phyloP scores from a whole-genome alignment of 148 eudicot species.

The Rhododendron molle region DNA sequence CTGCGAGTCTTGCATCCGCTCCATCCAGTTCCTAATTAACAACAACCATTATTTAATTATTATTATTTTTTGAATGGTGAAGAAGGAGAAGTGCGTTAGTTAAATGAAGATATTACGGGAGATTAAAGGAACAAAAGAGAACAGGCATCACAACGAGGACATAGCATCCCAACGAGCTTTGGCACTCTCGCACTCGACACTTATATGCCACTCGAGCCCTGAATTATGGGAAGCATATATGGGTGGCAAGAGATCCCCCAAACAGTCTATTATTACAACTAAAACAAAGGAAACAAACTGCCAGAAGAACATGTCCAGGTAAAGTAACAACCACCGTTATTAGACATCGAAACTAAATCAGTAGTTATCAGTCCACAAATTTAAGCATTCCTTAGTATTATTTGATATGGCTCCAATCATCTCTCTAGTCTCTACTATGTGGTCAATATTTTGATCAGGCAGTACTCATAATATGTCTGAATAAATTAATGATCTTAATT shows the following conservation, averaged over 20 bases:
- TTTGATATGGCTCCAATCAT: background rate
- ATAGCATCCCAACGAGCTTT: no score
- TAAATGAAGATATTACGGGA: background rate
- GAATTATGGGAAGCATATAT: no score
- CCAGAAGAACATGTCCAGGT: no score
- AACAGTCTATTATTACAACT: no score
- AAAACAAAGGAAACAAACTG: no score
- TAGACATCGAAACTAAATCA: background rate
- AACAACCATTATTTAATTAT: background rate
- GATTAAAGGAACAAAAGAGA: background rate
- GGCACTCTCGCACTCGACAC: no score
- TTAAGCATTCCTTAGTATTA: background rate
- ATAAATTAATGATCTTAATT: background rate
- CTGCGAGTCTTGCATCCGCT: conserved; percentile 39
- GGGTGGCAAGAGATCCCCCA: no score
- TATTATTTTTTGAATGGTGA: background rate
- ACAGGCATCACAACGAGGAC: no score
- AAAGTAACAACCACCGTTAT: no score
- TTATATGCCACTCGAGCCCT: no score
- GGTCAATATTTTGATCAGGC: background rate
- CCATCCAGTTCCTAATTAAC: conserved; percentile 42
- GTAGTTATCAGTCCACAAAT: background rate
- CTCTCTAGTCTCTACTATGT: background rate
- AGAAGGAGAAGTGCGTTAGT: background rate
- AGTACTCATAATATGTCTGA: background rate